phyloP scores from a whole-genome alignment of 257 asterid genomes.

The Cruciata laevipes region DNA sequence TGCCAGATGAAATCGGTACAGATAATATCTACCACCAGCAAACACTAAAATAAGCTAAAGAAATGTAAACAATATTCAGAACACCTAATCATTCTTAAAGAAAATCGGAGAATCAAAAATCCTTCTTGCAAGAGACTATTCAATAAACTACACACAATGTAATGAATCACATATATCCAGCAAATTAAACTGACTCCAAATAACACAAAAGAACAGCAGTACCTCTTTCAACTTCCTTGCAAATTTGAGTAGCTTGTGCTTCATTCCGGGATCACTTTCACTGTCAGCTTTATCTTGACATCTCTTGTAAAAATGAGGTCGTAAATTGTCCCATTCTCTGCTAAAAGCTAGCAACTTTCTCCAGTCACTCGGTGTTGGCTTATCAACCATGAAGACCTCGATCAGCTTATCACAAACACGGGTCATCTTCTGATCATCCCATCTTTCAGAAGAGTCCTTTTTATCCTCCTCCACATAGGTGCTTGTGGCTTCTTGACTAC shows the following conservation, averaged over 20 bases:
- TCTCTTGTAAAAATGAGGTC: constrained; percentile 71
- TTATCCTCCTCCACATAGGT: constrained; percentile 22
- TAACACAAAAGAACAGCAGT: not conserved
- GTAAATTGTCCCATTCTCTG: constrained; percentile 69
- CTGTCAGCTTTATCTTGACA: constrained; percentile 68
- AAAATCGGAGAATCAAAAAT: not conserved
- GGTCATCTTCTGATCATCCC: constrained; percentile 51
- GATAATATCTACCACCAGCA: not conserved
- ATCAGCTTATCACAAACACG: constrained; percentile 76
- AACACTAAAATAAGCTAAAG: not conserved
- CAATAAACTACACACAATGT: not conserved
- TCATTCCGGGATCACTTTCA: constrained; percentile 69
- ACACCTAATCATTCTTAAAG: not conserved
- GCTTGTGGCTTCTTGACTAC: constrained; percentile 13
- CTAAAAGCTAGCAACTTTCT: constrained; percentile 72
- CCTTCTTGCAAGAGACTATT: not conserved
- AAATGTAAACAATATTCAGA: not conserved
- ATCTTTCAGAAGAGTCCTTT: constrained; percentile 28
- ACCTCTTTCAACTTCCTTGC: constrained; percentile 93
- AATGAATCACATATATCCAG: constrained; percentile 6
- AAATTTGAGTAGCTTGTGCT: constrained; percentile 67
- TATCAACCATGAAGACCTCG: constrained; percentile 79
- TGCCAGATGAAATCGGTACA: not conserved
- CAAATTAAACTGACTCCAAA: constrained; percentile 13
- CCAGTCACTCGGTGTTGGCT: constrained; percentile 89